Conservation (phyloP, 257 asterid species). For the Ilex asprella region DNA sequence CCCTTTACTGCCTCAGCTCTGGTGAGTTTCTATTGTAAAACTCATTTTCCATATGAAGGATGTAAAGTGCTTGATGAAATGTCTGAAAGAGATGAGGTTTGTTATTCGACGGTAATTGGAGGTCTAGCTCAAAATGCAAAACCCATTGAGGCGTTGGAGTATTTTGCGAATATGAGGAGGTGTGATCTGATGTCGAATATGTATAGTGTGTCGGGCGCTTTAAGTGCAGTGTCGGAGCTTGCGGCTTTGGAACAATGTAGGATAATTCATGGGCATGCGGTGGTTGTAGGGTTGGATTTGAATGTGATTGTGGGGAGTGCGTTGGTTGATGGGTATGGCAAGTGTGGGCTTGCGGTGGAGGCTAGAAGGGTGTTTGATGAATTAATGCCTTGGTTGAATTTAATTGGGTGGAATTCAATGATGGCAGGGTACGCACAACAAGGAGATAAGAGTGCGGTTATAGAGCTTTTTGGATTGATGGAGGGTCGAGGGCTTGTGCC, state of each 20-base stretch:
- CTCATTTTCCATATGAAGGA: slow-evolving; percentile 26
- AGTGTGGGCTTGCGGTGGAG: slow-evolving; percentile 57
- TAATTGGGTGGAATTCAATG: slow-evolving; percentile 61
- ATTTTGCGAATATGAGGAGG: slow-evolving; percentile 57
- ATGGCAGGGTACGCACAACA: slow-evolving; percentile 80
- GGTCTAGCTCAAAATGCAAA: slow-evolving; percentile 54
- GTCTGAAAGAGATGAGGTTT: slow-evolving; percentile 51
- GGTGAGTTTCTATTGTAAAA: slow-evolving; percentile 43
- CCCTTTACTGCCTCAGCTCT: slow-evolving; percentile 62
- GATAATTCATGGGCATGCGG: slow-evolving; percentile 61
- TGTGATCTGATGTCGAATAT: slow-evolving; percentile 30
- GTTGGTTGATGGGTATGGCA: slow-evolving; percentile 75
- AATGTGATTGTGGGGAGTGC: slow-evolving; percentile 47
- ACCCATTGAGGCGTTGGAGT: slow-evolving; percentile 46
- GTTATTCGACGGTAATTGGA: slow-evolving; percentile 57
- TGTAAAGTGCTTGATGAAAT: slow-evolving; percentile 63
- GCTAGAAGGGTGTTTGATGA: slow-evolving; percentile 57
- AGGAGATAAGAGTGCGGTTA: slow-evolving; percentile 32
- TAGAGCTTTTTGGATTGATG: slow-evolving; percentile 43
- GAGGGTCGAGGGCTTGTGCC: slow-evolving; percentile 39
- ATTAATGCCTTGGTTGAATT: slow-evolving; percentile 22
- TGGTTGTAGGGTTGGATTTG: slow-evolving; percentile 41
- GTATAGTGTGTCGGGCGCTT: slow-evolving; percentile 60
- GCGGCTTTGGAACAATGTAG: slow-evolving; percentile 78
- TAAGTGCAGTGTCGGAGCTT: slow-evolving; percentile 48